Base-by-base conservation (phyloP, 2,329 filamentous ascomycete genomes). In the Fusarium sp. region DNA sequence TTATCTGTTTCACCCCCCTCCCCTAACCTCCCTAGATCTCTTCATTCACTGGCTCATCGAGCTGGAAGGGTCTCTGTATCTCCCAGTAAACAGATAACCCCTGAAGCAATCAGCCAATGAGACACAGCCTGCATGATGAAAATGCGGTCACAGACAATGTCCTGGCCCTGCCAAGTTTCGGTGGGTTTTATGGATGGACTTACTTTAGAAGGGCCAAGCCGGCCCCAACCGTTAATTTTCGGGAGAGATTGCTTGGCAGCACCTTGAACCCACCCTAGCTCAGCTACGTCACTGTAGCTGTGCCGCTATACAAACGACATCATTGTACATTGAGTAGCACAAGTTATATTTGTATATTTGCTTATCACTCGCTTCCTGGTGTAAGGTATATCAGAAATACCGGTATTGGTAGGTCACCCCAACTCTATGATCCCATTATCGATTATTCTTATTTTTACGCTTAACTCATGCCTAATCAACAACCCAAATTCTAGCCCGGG, bases 161-260 rank as follows among this genome's bases (percentile, higher is more conserved):
- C 46, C 52, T 18, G 39, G 61, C 42, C 51, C 57, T 67, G 63
- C 64, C 63, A 67, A 67, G 63, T 58, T 68, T 66, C 46, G 20
- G 46, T 52, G 39, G 39, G 8, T 24, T 26, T 18, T 9, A 15
- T 3, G 33, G 48, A 26, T 26, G 20, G 49, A 46, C 50, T 24
- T 24, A 24, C 38, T 49, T 42, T 45, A 54, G 46, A 20, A 46
- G 28, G 52, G 67, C 67, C 63, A 68, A 63, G 64, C 50, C 67
- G 67, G 67, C 53, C 53, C 67, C 66, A 63, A 50, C 66, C 66
- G 66, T 63, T 48, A 38, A 63, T 67, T 57, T 63, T 67, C 22
- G 56, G 48, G 42, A 36, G 63, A 44, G 33, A 67, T 69, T 67
- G 57, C 66, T 69, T 69, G 66, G 66, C 66, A 40, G 45, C 44